These are phyloP conservation scores for Amylostereum chailletii DNA, from an alignment of 1,284 basidiomycete species.

Conservation along the genomic window DNA sequence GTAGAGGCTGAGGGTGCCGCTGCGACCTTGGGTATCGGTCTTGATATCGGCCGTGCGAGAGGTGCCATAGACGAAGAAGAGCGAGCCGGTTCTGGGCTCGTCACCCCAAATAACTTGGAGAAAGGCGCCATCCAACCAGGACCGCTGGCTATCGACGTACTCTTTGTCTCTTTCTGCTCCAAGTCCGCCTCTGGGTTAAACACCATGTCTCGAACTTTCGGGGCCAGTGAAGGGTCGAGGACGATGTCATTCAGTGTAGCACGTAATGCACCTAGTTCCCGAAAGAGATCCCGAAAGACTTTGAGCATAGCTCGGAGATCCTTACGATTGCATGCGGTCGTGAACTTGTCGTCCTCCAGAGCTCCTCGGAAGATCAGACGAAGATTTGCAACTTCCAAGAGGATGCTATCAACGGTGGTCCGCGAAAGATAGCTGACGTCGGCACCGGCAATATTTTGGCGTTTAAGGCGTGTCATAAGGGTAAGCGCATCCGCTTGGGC, in stretches of 20 bases:
- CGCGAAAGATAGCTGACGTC: conserved; percentile 87
- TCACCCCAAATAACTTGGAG: conserved; percentile 57
- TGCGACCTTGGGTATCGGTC: conserved; percentile 63
- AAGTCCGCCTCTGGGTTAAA: conserved; percentile 50
- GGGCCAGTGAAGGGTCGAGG: conserved; percentile 75
- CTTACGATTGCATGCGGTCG: conserved; percentile 62
- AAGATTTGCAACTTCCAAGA: conserved; percentile 64
- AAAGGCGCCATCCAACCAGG: conserved; percentile 77
- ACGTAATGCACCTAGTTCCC: conserved; percentile 78
- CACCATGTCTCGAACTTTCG: conserved; percentile 61
- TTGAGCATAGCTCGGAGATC: conserved; percentile 84
- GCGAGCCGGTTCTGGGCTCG: conserved; percentile 16
- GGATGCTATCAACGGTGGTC: conserved; percentile 70
- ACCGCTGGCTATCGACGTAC: conserved; percentile 18
- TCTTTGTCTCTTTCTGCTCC: conserved; percentile 21
- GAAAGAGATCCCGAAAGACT: conserved; percentile 78
- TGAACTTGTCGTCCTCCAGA: conserved; percentile 57
- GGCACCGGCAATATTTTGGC: conserved; percentile 77
- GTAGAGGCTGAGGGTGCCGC: conserved; percentile 79
- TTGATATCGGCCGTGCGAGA: conserved; percentile 20
- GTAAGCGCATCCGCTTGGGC: conserved; percentile 82
- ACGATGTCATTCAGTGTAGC: conserved; percentile 85
- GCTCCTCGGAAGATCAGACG: conserved; percentile 73
- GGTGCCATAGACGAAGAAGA: conserved; percentile 19
- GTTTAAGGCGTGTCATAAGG: conserved; percentile 82